phyloP scores from a whole-genome alignment of 352 stramenopile genomes.

The Aphanomyces invadans region DNA sequence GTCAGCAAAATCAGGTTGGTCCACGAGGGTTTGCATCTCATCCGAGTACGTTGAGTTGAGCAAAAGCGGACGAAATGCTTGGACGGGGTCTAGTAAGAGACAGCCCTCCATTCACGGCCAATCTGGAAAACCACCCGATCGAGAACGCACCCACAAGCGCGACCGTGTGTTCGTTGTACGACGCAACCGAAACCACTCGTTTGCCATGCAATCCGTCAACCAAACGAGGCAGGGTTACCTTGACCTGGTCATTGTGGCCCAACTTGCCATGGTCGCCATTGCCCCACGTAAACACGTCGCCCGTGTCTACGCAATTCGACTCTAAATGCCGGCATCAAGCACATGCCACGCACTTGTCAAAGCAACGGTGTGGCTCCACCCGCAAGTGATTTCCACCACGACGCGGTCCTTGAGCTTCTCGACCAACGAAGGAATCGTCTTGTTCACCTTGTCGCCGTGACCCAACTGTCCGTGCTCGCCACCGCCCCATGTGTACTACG shows the following conservation, averaged over 20 bases:
- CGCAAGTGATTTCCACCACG: slow-evolving; percentile 92
- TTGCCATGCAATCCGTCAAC: slow-evolving; percentile 89
- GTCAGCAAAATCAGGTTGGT: slow-evolving; percentile 85
- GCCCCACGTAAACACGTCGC: slow-evolving; percentile 91
- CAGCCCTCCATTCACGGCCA: not conserved
- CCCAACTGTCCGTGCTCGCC: slow-evolving; percentile 93
- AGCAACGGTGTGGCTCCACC: slow-evolving; percentile 93
- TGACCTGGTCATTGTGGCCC: slow-evolving; percentile 90
- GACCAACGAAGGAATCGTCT: slow-evolving; percentile 88
- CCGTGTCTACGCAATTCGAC: slow-evolving; percentile 41
- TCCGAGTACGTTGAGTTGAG: slow-evolving; percentile 77
- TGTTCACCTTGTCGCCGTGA: slow-evolving; percentile 95
- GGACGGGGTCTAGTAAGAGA: slow-evolving; percentile 50
- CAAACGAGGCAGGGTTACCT: slow-evolving; percentile 90
- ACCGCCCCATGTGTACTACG: slow-evolving; percentile 75
- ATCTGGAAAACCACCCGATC: slow-evolving; percentile 11
- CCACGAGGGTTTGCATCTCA: slow-evolving; percentile 90
- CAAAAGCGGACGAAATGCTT: slow-evolving; percentile 62
- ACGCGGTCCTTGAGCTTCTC: slow-evolving; percentile 83
- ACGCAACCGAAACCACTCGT: slow-evolving; percentile 92
- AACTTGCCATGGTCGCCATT: slow-evolving; percentile 92
- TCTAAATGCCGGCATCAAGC: not conserved
- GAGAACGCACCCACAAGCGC: slow-evolving; percentile 66
- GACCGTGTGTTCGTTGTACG: slow-evolving; percentile 97
- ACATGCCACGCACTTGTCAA: slow-evolving; percentile 45